Conservation (phyloP, 2,329 filamentous ascomycete genomes). For the Claviceps sp. region DNA sequence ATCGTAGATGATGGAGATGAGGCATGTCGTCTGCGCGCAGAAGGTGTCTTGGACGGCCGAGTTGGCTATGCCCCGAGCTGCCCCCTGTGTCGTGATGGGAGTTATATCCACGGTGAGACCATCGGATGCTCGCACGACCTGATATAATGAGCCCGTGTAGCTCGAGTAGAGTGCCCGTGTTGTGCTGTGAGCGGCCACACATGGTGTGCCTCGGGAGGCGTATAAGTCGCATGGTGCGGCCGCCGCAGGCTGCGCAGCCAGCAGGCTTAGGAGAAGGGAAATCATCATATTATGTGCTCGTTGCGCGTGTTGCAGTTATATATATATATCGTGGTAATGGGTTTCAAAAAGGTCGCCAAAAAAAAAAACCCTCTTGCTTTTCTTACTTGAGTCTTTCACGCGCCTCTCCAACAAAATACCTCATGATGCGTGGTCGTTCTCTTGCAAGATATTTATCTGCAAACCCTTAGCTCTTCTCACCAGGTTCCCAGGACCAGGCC, state of each 20-base stretch:
- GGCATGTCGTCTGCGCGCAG: conserved; percentile 45
- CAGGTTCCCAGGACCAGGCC: no score
- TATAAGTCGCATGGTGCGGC: conserved; percentile 46
- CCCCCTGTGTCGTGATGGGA: conserved; percentile 19
- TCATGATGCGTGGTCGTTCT: no score
- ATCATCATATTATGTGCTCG: no score
- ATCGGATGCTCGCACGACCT: conserved; percentile 43
- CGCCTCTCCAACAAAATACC: no score
- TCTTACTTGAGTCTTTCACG: no score
- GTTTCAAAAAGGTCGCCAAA: no score
- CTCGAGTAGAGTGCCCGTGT: conserved; percentile 46
- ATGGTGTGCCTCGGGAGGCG: conserved; percentile 42
- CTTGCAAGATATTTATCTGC: no score
- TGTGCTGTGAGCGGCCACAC: conserved; percentile 51
- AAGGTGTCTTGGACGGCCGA: conserved; percentile 47
- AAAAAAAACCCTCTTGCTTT: no score
- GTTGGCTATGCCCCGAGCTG: conserved; percentile 40
- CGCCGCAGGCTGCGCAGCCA: not conserved
- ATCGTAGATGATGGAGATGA: conserved; percentile 52
- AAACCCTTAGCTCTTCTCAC: no score
- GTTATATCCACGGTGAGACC: conserved; percentile 4
- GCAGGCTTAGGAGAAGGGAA: no score
- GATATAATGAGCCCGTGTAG: conserved; percentile 42
- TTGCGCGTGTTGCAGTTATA: no score
- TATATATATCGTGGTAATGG: no score